Evolutionary conservation across 108 stramenopile species (phyloP).

Genomic region (Cafeteria roenbergensis): DNA sequence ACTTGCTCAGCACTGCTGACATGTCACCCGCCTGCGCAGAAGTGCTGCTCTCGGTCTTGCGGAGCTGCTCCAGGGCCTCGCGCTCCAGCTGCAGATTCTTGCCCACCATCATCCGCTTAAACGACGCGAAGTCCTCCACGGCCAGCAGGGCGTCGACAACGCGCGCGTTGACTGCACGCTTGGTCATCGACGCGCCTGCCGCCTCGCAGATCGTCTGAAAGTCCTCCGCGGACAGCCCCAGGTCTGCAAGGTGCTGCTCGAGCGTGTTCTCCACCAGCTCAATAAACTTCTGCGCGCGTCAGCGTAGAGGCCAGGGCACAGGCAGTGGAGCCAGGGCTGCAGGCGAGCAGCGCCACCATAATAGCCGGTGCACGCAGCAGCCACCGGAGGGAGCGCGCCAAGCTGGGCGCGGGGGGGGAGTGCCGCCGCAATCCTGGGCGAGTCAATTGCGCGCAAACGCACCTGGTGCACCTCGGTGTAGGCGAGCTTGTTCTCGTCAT

Average conservation of each 20-base stretch:
- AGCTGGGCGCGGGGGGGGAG: not conserved
- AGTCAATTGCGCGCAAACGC: conserved; percentile 4
- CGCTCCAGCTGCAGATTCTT: conserved; percentile 19
- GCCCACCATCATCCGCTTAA: conserved; percentile 14
- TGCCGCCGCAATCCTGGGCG: not conserved
- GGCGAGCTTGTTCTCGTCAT: conserved; percentile 42
- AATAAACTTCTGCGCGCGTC: conserved; percentile 14
- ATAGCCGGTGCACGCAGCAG: too few species aligned
- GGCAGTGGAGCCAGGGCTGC: not conserved
- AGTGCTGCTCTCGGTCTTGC: not conserved
- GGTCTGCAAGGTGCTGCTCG: conserved; percentile 25
- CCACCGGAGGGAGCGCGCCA: too few species aligned
- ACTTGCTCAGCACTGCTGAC: not conserved
- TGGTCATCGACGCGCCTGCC: conserved; percentile 4
- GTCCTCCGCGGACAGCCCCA: conserved; percentile 32
- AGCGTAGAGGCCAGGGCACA: too few species aligned
- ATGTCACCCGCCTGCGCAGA: not conserved
- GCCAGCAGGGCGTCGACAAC: conserved; percentile 14
- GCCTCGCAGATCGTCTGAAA: conserved; percentile 33
- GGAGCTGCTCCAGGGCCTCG: conserved; percentile 13
- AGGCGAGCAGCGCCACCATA: too few species aligned
- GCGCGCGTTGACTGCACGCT: conserved; percentile 26
- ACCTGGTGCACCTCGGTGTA: conserved; percentile 32
- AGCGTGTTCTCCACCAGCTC: conserved; percentile 15
- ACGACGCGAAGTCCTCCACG: conserved; percentile 14